Base-by-base conservation (phyloP, 179 eudicot species). In the Carnegiea gigantea region DNA sequence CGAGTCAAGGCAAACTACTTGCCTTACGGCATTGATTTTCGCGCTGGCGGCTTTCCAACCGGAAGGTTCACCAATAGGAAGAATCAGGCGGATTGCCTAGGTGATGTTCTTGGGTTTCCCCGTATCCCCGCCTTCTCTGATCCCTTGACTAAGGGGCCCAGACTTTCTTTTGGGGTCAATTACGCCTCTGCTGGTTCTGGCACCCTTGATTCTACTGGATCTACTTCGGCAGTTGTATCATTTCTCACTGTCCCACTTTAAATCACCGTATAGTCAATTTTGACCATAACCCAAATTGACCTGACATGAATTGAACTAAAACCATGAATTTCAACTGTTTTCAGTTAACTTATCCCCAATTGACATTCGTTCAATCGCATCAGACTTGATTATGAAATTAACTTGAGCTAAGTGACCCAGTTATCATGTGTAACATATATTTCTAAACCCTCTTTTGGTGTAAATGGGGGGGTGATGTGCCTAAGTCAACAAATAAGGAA, bases 1-100 rank as follows among this genome's bases (percentile, higher is more conserved):
- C 15, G 33, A 11, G 3, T 72, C 14, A 84, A 80, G 78, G 78
- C 81, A 8, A 62, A 80, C 48, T 71, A 71, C 75, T 21, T 23
- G 75, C 86, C 83, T 57, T 84, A 84, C 62, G 86, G 86, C 24
- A 76, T 80, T 30, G 86, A 84, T 84, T 80, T 76, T 23, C 74
- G 70, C 11, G 3, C 18, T 13, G 48, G 72, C 46, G 24, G 68
- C 8, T n/a, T 6, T 59, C 70, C 78, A 18, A 80, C 78, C 4
- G 80, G 83, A 15, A 38, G 85, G 76, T 80, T 84, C 67, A 80
- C 81, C 30, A 80, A 84, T 33, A 70, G 73, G 11, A 71, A 80
- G 72, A 84, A 71, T 70, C 64, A 4, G 26, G 86, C 80, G 0
- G 86, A 84, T 23, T 77, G 6, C 5, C 60, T 84, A 77, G 86